These are phyloP conservation scores for Smallanthus sonchifolius DNA, from an alignment of 129 eudicot species.

Conservation along the genomic window DNA sequence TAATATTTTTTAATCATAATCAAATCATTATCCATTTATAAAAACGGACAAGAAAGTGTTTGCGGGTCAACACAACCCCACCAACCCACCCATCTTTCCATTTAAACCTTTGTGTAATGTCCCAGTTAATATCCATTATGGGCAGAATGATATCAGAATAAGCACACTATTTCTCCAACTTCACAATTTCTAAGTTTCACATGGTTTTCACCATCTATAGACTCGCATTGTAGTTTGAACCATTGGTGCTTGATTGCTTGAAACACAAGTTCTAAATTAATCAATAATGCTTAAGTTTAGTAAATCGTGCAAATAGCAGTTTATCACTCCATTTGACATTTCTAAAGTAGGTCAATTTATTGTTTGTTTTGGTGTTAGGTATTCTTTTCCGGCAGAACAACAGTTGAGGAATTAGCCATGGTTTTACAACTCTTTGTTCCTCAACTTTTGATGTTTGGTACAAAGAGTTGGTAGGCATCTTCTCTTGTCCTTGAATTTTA, in stretches of 20 bases:
- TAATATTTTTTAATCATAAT: neutral
- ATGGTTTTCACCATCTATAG: neutral
- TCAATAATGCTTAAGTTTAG: neutral
- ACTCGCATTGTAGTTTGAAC: neutral
- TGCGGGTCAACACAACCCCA: neutral
- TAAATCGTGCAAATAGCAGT: neutral
- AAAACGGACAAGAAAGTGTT: constrained; percentile 1
- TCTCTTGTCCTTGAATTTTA: neutral
- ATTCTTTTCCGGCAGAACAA: constrained; percentile 38
- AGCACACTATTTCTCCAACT: neutral
- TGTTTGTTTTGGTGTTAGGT: constrained; percentile 37
- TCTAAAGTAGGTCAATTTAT: constrained; percentile 9
- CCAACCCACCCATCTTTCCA: neutral
- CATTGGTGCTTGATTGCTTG: neutral
- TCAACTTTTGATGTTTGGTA: constrained; percentile 74
- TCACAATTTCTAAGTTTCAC: neutral
- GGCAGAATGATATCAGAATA: neutral
- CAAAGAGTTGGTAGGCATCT: constrained; percentile 58
- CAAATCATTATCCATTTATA: neutral
- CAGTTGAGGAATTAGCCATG: constrained; percentile 37
- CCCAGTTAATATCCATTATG: neutral
- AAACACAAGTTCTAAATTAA: neutral
- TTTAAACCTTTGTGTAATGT: neutral
- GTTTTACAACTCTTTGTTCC: constrained; percentile 69
- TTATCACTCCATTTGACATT: neutral